Base-by-base conservation (phyloP, 768 basidiomycete genomes). In the Panaeolus papilionaceus region DNA sequence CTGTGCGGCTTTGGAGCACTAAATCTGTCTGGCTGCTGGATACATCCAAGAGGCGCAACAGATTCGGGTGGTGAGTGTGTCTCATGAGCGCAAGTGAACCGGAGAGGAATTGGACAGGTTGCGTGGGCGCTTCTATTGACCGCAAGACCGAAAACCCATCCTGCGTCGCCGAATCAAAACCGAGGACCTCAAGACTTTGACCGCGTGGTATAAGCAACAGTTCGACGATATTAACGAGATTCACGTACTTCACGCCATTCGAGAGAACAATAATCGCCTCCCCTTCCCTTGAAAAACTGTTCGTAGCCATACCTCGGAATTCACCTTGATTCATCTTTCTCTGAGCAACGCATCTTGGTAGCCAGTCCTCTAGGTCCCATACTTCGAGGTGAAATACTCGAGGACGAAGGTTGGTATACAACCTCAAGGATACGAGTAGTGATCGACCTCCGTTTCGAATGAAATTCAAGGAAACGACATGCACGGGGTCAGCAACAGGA, bases 301-400 rank as follows among this genome's bases (percentile, higher is more conserved):
- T 90, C 45, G 88, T 75, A 6, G 80, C 78, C 69, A 86, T 74
- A 10, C 84, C 82, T n/a, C 80, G 12, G 33, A 12, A 58, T 37
- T 33, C 75, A 47, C 84, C 80, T 11, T 76, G 78, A 4, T 71
- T 74, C 38, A 81, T 38, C 64, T 71, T 70, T 71, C 81, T 79
- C 5, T 76, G 72, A 0, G 88, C 88, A 39, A 88, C 72, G 68
- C 84, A 86, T 8, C 62, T 69, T 0, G 84, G 81, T 0, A 74
- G 67, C 2, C 71, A 64, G 11, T 65, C 10, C 0, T 73, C 61
- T 9, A 89, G 54, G 69, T 90, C 86, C 90, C 90, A 91, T 2
- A 58, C 54, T 28, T 58, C 28, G 70, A 88, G 88, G 44, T 87
- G 86, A 33, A 90, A 65, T 26, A 75, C 75, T 37, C 80, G 83